A percentile compares a stretch with the other conserved stretches of the same genome.
Evolutionary conservation across 192 early-diverging fungal species (phyloP).

Genomic region (Cladochytrium replicatum): DNA sequence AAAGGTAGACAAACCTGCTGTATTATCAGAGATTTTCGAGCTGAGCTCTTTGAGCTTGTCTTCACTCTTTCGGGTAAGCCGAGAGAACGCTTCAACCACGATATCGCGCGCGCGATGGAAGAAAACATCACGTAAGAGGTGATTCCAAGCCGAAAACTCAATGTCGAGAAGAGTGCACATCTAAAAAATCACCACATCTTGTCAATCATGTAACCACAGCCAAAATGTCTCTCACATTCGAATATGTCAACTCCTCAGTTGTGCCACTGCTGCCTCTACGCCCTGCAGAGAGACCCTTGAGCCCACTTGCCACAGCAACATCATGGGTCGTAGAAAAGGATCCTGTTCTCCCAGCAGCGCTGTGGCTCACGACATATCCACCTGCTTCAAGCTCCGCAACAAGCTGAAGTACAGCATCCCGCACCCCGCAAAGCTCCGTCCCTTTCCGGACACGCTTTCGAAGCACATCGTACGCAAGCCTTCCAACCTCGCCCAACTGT

Average conservation of each 20-base stretch:
- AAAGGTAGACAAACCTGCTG: no score
- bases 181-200: background rate
- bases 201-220: background rate
- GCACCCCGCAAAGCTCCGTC: constrained; percentile 4
- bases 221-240: constrained; percentile 3
- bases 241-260: constrained; percentile 4
- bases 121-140: no score
- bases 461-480: constrained; percentile 1
- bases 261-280: background rate
- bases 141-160: background rate
- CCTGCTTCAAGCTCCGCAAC: constrained; percentile 3
- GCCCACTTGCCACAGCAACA: no score
- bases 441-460: constrained; percentile 2
- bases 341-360: background rate
- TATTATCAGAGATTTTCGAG: no score
- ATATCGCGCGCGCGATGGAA: no score
- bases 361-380: background rate
- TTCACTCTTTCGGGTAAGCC: no score
- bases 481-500: constrained; percentile 2
- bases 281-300: constrained; percentile 5
- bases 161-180: background rate
- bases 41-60: no score
- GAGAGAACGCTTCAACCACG: no score
- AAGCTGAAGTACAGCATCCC: constrained; percentile 5
- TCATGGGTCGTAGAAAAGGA: no score